These are phyloP conservation scores for Gaertneriomyces sp. DNA, from an alignment of 192 early-diverging fungal species.

Conservation along the genomic window DNA sequence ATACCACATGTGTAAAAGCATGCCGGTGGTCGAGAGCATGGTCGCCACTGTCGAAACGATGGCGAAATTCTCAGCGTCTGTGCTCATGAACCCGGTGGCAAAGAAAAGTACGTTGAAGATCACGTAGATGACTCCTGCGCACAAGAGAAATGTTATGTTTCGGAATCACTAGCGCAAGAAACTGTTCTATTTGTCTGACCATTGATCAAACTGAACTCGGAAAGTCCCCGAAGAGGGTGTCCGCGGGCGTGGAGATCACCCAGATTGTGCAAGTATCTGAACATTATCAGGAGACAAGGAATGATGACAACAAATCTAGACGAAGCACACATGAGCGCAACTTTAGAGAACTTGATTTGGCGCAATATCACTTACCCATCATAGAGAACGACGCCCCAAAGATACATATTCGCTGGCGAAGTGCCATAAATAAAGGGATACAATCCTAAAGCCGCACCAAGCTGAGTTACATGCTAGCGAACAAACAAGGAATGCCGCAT, in stretches of 20 bases:
- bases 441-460: no score
- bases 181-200: no score
- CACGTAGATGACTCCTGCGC: constrained; percentile 2
- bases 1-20: background rate
- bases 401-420: background rate
- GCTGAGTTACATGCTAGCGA: background rate
- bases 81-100: constrained; percentile 3
- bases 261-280: background rate
- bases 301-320: background rate
- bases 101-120: constrained; percentile 3
- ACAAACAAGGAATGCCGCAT: background rate
- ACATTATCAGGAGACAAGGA: background rate
- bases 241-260: background rate
- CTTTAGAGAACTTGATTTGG: background rate
- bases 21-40: background rate
- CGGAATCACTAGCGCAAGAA: no score
- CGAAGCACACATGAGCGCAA: background rate
- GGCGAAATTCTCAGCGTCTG: background rate
- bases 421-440: background rate
- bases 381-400: background rate
- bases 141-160: no score
- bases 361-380: background rate
- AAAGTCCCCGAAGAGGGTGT: background rate
- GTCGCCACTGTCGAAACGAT: background rate
- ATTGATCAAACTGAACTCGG: background rate